Evolutionary conservation across 148 eudicot species (phyloP), one percentile per base, ranked within the genome.

Genomic region (Linanthus parryae): DNA sequence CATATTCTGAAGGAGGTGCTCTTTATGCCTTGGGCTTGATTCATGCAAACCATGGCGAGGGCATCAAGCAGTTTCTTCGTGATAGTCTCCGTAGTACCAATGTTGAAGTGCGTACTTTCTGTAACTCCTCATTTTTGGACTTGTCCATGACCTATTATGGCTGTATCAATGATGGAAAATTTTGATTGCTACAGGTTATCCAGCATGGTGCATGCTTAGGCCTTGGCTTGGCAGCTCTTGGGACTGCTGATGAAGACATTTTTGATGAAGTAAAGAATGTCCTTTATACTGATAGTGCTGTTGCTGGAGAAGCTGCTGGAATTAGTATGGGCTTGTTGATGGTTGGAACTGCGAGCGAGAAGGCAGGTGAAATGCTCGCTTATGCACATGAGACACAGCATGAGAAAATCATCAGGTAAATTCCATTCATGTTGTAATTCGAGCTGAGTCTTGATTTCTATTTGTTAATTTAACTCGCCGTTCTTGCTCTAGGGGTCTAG

Each of bases 221-320:
- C 55, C 88, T 92, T 57, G 98, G 98, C 52, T 67, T 92, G 75
- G 90, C 98, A 21, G 90, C 98, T 47, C 76, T 92, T 42, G 96
- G 98, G 58, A 92, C 98, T 52, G 96, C 98, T 43, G 96, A 92
- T 70, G 94, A 87, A 63, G 98, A 92, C 0, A 65, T 82, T 16
- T 87, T 76, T 59, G 98, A 92, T 53, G 98, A 92, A 56, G 72
- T 92, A 24, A 92, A 92, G 59, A 92, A 64, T 67, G 90, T 92
- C 40, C 78, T 87, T 9, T 92, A 87, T 50, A 92, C 88, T 4
- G 96, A 92, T 55, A 81, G 90, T 73, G 98, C 98, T 51, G 96
- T 92, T 62, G 98, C 98, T 55, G 98, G 98, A 64, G 98, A 92
- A 82, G 99, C 96, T 59, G 99, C 96, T 56, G 99, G 96, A 49